Evolutionary conservation across 2,329 filamentous ascomycete species (phyloP).

Genomic region (Magnaporthiopsis poae): DNA sequence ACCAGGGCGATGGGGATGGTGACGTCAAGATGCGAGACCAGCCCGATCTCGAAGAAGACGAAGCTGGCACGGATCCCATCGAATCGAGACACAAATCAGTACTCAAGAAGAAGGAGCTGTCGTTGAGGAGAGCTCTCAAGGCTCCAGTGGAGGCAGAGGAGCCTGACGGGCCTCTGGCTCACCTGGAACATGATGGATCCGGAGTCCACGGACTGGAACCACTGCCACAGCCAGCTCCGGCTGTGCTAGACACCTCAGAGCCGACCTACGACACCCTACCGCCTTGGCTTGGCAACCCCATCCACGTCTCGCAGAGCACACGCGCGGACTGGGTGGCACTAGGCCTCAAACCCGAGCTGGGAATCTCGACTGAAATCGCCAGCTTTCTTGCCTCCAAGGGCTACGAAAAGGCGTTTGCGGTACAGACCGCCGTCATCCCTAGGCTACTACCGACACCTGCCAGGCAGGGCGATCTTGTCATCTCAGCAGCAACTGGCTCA

Average conservation of each 20-base stretch:
- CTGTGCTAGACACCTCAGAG: slow-evolving; percentile 44
- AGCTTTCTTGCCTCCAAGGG: slow-evolving; percentile 57
- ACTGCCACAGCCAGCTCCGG: slow-evolving; percentile 65
- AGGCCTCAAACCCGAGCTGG: slow-evolving; percentile 33
- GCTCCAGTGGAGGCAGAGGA: slow-evolving; percentile 23
- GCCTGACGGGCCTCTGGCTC: slow-evolving; percentile 13
- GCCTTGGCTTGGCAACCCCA: slow-evolving; percentile 66
- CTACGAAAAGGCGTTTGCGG: slow-evolving; percentile 63
- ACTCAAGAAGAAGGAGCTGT: slow-evolving; percentile 46
- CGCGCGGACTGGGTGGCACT: slow-evolving; percentile 44
- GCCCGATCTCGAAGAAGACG: neutral
- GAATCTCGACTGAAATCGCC: slow-evolving; percentile 50
- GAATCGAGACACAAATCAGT: slow-evolving; percentile 36
- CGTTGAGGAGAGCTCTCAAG: slow-evolving; percentile 38
- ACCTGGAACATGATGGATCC: neutral
- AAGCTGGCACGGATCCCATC: neutral
- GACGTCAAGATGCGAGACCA: slow-evolving; percentile 5
- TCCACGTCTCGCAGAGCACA: slow-evolving; percentile 54
- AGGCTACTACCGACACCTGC: slow-evolving; percentile 59
- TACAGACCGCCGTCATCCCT: slow-evolving; percentile 72
- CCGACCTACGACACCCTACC: slow-evolving; percentile 72
- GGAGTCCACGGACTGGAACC: slow-evolving; percentile 66
- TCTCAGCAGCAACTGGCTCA: slow-evolving; percentile 88
- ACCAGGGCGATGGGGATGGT: neutral
- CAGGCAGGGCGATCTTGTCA: slow-evolving; percentile 67